Evolutionary conservation across 371 early-diverging fungal genomes (phyloP).

Genomic region (Mortierella sp.): DNA sequence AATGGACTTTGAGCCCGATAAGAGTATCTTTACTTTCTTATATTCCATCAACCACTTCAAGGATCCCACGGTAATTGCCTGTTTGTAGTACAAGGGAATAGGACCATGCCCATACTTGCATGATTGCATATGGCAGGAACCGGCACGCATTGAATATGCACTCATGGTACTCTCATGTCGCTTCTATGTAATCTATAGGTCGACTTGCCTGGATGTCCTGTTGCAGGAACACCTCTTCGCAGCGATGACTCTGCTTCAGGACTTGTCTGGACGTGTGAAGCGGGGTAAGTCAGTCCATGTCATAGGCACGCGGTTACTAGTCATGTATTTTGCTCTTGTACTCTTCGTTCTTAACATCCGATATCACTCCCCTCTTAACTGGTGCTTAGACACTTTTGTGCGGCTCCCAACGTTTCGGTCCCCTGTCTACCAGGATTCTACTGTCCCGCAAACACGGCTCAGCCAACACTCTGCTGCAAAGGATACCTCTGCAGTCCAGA

Average conservation of each 20-base stretch:
- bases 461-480: slow-evolving; percentile 61
- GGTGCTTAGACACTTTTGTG: slow-evolving; percentile 41
- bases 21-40: slow-evolving; percentile 43
- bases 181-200: not conserved
- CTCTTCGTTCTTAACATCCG: not conserved
- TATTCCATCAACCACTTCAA: slow-evolving; percentile 34
- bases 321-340: not conserved
- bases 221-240: slow-evolving; percentile 28
- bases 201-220: slow-evolving; percentile 34
- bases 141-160: not conserved
- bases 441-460: slow-evolving; percentile 62
- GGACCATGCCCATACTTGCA: no score
- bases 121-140: not conserved
- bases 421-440: slow-evolving; percentile 58
- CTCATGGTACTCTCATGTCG: not conserved
- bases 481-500: slow-evolving; percentile 61
- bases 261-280: slow-evolving; percentile 44
- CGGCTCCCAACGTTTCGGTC: slow-evolving; percentile 38
- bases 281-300: slow-evolving; percentile 22
- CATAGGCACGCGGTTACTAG: not conserved
- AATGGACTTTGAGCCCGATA: slow-evolving; percentile 35
- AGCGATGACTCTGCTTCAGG: slow-evolving; percentile 36
- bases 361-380: not conserved
- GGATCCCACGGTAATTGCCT: slow-evolving; percentile 34
- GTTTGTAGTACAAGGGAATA: not conserved